These are phyloP conservation scores for Coprinellus micaceus DNA, from an alignment of 768 basidiomycete species.

Conservation along the genomic window DNA sequence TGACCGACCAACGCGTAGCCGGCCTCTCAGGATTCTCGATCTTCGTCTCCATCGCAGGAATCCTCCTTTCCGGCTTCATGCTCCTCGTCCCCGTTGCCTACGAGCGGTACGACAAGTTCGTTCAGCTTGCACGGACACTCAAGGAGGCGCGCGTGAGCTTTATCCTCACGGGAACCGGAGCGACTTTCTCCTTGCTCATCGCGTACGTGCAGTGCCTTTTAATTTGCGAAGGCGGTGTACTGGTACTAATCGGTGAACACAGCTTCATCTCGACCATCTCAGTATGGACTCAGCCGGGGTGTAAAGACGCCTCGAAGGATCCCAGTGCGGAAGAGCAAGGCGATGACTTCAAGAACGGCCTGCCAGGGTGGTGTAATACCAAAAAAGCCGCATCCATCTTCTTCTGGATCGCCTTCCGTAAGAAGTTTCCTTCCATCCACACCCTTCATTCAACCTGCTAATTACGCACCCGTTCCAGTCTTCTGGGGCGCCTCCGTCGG, in stretches of 20 bases:
- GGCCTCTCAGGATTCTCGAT: conserved; percentile 84
- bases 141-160: conserved; percentile 81
- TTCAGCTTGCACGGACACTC: conserved; percentile 73
- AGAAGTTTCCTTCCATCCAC: conserved; percentile 20
- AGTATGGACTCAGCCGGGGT: conserved; percentile 86
- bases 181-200: conserved; percentile 64
- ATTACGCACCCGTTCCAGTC: conserved; percentile 33
- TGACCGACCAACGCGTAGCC: conserved; percentile 42
- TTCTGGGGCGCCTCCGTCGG: conserved; percentile 73
- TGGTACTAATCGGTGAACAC: conserved; percentile 4
- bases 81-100: conserved; percentile 74
- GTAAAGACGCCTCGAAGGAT: conserved; percentile 80
- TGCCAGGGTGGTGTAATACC: conserved; percentile 84
- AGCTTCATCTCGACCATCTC: conserved; percentile 78
- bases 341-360: conserved; percentile 58
- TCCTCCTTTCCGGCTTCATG: conserved; percentile 72
- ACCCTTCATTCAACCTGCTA: neutral
- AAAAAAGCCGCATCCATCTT: conserved; percentile 90
- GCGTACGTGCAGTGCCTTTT: conserved; percentile 48
- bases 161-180: conserved; percentile 74
- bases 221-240: conserved; percentile 6
- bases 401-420: conserved; percentile 83
- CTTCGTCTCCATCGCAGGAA: conserved; percentile 70
- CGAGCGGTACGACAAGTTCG: conserved; percentile 82
- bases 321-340: conserved; percentile 67